phyloP scores from a whole-genome alignment of 805 yeast genomes.

The Schizosaccharomyces cryophilus region DNA sequence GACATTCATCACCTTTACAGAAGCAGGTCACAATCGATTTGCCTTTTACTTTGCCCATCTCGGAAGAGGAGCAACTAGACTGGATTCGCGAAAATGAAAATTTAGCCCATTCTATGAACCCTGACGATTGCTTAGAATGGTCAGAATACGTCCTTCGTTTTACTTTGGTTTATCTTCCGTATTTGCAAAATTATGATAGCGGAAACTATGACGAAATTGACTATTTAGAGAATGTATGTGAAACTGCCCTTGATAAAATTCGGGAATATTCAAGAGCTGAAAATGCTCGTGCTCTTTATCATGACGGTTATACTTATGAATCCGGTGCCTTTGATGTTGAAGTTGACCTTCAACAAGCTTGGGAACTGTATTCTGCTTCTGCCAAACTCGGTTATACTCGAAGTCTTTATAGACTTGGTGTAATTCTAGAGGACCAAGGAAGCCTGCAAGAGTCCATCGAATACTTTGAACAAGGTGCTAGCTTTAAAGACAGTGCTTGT shows the following conservation, averaged over 20 bases:
- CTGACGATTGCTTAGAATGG: constrained; percentile 6
- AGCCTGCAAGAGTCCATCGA: constrained; percentile 13
- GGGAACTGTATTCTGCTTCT: constrained; percentile 12
- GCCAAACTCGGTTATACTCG: constrained; percentile 14
- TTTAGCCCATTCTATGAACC: background rate
- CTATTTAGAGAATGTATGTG: background rate
- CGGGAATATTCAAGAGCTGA: background rate
- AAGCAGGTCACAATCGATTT: background rate
- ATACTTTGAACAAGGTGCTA: constrained; percentile 16
- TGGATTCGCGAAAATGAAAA: background rate
- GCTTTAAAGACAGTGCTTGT: constrained; percentile 17
- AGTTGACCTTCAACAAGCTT: constrained; percentile 9
- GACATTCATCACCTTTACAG: background rate
- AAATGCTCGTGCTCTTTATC: constrained; percentile 11
- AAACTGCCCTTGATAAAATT: background rate
- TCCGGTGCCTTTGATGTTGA: constrained; percentile 11
- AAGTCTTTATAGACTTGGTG: constrained; percentile 17
- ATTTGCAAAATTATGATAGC: constrained; percentile 1
- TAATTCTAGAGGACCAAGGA: constrained; percentile 14
- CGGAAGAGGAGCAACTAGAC: background rate
- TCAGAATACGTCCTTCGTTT: constrained; percentile 2
- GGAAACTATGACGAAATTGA: background rate
- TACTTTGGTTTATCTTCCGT: background rate
- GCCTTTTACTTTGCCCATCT: background rate
- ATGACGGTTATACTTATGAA: constrained; percentile 12